Conservation (phyloP, 108 stramenopile genomes). For the Discostella pseudostelligera region DNA sequence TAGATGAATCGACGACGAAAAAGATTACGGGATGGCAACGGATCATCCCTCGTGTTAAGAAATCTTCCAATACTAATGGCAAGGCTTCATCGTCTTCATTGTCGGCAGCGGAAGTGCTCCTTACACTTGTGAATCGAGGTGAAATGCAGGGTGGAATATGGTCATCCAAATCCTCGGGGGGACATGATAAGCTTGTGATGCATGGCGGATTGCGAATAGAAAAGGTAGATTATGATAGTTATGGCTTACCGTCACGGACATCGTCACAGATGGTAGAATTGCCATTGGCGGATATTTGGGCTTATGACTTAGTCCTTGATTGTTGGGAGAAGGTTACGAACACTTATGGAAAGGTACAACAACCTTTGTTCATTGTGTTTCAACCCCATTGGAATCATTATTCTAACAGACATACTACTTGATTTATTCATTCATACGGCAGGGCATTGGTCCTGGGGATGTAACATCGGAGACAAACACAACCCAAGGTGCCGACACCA, state of each 20-base stretch:
- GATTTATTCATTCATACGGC: too few relatives aligned
- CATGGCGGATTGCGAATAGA: constrained; percentile 47
- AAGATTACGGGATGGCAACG: constrained; percentile 44
- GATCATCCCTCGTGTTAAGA: constrained; percentile 42
- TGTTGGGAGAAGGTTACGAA: constrained; percentile 44
- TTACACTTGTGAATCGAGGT: constrained; percentile 42
- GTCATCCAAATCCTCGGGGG: constrained; percentile 1
- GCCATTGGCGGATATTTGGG: constrained; percentile 55
- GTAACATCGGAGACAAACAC: neutral
- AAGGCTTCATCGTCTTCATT: neutral
- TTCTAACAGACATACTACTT: too few relatives aligned
- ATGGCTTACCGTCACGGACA: neutral
- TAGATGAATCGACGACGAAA: neutral
- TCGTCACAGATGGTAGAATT: constrained; percentile 29
- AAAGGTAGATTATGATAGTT: constrained; percentile 13
- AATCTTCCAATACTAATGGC: constrained; percentile 12
- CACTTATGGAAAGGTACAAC: constrained; percentile 15
- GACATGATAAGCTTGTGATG: constrained; percentile 40
- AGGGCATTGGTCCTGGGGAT: neutral
- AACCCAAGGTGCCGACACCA: neutral
- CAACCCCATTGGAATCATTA: neutral
- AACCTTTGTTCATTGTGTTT: neutral
- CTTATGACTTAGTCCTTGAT: constrained; percentile 37
- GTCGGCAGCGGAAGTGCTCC: constrained; percentile 38
- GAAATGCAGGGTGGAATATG: constrained; percentile 54